These are phyloP conservation scores for Serendipita sp. DNA, from an alignment of 768 basidiomycete genomes.

Conservation along the genomic window DNA sequence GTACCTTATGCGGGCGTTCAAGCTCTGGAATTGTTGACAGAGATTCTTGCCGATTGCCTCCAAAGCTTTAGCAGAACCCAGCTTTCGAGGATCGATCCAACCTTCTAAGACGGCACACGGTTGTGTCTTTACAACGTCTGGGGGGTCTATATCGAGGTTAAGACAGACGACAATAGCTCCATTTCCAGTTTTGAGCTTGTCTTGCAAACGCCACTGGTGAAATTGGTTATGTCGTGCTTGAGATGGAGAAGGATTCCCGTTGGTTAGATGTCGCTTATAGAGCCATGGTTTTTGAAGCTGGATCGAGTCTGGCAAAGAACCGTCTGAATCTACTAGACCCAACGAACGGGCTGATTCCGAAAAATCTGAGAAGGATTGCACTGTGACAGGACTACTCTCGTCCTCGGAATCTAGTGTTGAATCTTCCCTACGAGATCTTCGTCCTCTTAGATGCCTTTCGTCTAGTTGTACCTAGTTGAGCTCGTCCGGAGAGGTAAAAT, in stretches of 20 bases:
- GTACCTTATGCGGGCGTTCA: conserved; percentile 86
- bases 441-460: neutral
- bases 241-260: conserved; percentile 65
- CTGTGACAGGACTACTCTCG: neutral
- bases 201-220: conserved; percentile 66
- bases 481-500: too few species aligned
- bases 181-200: conserved; percentile 80
- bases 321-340: conserved; percentile 5
- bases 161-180: conserved; percentile 83
- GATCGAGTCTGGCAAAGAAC: conserved; percentile 12
- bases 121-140: conserved; percentile 91
- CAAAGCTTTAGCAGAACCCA: conserved; percentile 84
- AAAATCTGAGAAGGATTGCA: neutral
- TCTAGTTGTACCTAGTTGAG: neutral
- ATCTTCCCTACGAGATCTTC: neutral
- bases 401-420: neutral
- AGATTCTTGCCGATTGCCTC: conserved; percentile 87
- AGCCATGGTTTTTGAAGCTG: conserved; percentile 12
- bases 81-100: conserved; percentile 90
- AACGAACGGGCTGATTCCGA: neutral
- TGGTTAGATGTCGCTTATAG: conserved; percentile 70
- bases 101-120: conserved; percentile 91
- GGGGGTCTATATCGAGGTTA: conserved; percentile 95
- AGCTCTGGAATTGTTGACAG: conserved; percentile 87
- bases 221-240: conserved; percentile 49